A percentile compares a stretch with the other conserved stretches of the same genome.
These are phyloP conservation scores for Emergomyces pasteurianus DNA, from an alignment of 2,329 filamentous ascomycete genomes.

Conservation along the genomic window DNA sequence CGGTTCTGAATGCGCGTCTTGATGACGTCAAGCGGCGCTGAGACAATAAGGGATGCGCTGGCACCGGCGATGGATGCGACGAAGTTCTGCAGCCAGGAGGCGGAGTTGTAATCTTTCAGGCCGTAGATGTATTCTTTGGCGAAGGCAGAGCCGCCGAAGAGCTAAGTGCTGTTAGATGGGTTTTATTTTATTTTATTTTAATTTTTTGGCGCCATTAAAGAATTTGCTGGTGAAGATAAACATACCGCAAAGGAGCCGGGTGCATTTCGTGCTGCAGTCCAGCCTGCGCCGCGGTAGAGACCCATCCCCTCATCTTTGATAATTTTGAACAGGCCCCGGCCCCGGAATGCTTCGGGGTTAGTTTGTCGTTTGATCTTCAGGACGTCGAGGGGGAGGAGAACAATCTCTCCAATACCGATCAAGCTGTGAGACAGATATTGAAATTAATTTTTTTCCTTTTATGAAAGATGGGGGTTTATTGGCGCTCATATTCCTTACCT, in stretches of 20 bases:
- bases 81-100: conserved; percentile 92
- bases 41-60: conserved; percentile 87
- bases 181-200: conserved; percentile 5
- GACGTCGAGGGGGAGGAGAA: conserved; percentile 88
- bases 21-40: conserved; percentile 92
- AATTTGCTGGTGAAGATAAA: conserved; percentile 12
- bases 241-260: conserved; percentile 91
- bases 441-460: conserved; percentile 4
- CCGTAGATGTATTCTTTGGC: conserved; percentile 93
- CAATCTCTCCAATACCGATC: conserved; percentile 94
- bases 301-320: conserved; percentile 89
- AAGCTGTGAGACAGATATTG: conserved; percentile 41
- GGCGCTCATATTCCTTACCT: conserved; percentile 41
- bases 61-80: conserved; percentile 91
- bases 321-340: conserved; percentile 80
- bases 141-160: conserved; percentile 94
- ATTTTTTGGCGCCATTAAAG: neutral
- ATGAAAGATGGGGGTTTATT: neutral
- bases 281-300: conserved; percentile 89
- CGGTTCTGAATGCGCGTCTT: conserved; percentile 97
- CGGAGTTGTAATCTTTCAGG: conserved; percentile 88
- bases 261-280: conserved; percentile 94
- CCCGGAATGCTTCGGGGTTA: conserved; percentile 95
- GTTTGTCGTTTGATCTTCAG: conserved; percentile 99
- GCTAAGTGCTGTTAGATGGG: conserved; percentile 37